These are phyloP conservation scores for Euryodendron excelsum DNA, from an alignment of 148 eudicot species.

Conservation along the genomic window DNA sequence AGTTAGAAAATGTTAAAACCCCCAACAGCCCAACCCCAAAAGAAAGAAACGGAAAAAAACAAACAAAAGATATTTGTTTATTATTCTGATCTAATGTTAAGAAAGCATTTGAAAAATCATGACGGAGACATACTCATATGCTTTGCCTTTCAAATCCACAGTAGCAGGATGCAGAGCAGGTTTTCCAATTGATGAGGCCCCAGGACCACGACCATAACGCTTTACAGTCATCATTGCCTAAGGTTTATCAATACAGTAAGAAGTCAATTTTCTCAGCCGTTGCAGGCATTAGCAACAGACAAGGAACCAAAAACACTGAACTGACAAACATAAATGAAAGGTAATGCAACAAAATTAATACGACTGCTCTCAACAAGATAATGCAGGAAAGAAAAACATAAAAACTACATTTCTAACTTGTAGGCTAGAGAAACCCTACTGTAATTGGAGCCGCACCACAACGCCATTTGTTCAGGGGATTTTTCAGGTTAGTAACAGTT, in stretches of 20 bases:
- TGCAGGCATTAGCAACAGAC: not conserved
- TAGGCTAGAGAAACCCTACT: constrained; percentile 36
- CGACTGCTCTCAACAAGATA: not conserved
- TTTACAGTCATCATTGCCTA: constrained; percentile 98
- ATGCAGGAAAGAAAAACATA: not conserved
- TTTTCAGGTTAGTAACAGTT: constrained; percentile 84
- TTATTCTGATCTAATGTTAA: not conserved
- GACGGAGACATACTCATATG: constrained; percentile 71
- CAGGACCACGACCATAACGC: constrained; percentile 83
- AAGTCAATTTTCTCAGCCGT: not conserved
- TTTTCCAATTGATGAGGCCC: constrained; percentile 68
- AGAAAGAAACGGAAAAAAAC: not conserved
- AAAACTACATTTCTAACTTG: not conserved
- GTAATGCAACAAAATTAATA: not conserved
- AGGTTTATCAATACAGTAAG: constrained; percentile 14
- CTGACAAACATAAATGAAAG: not conserved
- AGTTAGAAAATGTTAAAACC: not conserved
- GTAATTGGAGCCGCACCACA: constrained; percentile 99
- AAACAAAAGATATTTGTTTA: not conserved
- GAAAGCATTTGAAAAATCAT: not conserved
- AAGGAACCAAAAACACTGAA: constrained; percentile 6
- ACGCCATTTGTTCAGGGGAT: constrained; percentile 85
- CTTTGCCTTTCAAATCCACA: constrained; percentile 89
- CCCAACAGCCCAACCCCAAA: too few species aligned
- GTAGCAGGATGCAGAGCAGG: constrained; percentile 90